Percentiles rank a stretch among this genome's conserved stretches.
Evolutionary conservation across 371 early-diverging fungal genomes (phyloP).

Genomic region (Mortierella sp.): DNA sequence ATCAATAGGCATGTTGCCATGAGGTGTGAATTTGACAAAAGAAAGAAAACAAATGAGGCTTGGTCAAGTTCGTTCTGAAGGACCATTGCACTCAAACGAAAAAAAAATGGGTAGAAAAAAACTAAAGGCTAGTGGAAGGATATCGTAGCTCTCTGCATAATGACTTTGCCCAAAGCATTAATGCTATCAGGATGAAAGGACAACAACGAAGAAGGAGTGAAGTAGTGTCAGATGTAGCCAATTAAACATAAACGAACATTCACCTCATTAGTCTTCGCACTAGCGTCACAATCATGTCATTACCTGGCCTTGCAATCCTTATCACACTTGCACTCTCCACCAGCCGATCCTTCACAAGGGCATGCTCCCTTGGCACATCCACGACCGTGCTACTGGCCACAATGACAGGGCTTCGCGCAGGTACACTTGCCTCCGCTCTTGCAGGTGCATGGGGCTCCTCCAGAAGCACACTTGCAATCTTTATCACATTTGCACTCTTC

Average conservation of each 20-base stretch:
- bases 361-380: constrained; percentile 39
- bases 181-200: not conserved
- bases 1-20: no score
- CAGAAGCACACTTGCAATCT: not conserved
- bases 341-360: constrained; percentile 21
- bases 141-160: not conserved
- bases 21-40: not conserved
- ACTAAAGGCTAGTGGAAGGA: not conserved
- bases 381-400: constrained; percentile 31
- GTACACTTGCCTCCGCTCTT: constrained; percentile 27
- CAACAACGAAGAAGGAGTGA: not conserved
- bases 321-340: no score
- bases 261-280: not conserved
- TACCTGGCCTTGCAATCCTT: constrained; percentile 1
- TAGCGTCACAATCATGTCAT: no score
- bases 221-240: not conserved
- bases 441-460: constrained; percentile 27
- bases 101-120: not conserved
- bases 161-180: not conserved
- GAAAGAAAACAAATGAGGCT: not conserved
- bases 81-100: not conserved
- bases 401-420: constrained; percentile 29
- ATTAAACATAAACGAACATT: not conserved
- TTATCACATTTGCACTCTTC: constrained; percentile 41
- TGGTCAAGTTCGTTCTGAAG: constrained; percentile 18